These are phyloP conservation scores for Fusarium dimerum DNA, from an alignment of 2,329 filamentous ascomycete species.

Conservation along the genomic window DNA sequence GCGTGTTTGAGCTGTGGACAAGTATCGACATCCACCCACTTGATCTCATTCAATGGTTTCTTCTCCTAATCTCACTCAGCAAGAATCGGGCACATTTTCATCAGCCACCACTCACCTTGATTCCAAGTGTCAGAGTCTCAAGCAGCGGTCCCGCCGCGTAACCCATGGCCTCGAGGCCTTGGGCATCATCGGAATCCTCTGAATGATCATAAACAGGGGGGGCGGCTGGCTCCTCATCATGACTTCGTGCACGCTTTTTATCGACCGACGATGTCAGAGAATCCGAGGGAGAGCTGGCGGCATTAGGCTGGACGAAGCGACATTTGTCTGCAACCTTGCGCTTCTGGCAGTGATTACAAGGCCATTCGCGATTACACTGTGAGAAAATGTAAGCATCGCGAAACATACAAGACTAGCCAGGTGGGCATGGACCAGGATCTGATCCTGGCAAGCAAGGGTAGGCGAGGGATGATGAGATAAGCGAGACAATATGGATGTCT, in stretches of 20 bases:
- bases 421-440: background rate
- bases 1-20: slow-evolving; percentile 35
- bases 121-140: slow-evolving; percentile 24
- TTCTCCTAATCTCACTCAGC: slow-evolving; percentile 8
- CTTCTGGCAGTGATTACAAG: slow-evolving; percentile 41
- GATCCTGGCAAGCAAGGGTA: background rate
- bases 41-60: slow-evolving; percentile 16
- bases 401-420: background rate
- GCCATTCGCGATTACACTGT: slow-evolving; percentile 41
- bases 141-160: slow-evolving; percentile 36
- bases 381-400: slow-evolving; percentile 38
- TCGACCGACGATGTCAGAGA: slow-evolving; percentile 10
- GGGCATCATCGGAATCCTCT: slow-evolving; percentile 27
- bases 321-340: slow-evolving; percentile 39
- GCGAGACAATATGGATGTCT: too few relatives aligned
- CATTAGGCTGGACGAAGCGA: slow-evolving; percentile 30
- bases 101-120: slow-evolving; percentile 20
- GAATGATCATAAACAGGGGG: slow-evolving; percentile 15
- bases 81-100: background rate
- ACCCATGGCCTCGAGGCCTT: slow-evolving; percentile 35
- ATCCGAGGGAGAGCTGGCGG: slow-evolving; percentile 16
- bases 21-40: slow-evolving; percentile 16
- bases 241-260: slow-evolving; percentile 27
- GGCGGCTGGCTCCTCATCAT: slow-evolving; percentile 17
- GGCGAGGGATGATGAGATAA: background rate